These are phyloP conservation scores for Pyrenophora graminea DNA, from an alignment of 2,329 filamentous ascomycete species.

Conservation along the genomic window DNA sequence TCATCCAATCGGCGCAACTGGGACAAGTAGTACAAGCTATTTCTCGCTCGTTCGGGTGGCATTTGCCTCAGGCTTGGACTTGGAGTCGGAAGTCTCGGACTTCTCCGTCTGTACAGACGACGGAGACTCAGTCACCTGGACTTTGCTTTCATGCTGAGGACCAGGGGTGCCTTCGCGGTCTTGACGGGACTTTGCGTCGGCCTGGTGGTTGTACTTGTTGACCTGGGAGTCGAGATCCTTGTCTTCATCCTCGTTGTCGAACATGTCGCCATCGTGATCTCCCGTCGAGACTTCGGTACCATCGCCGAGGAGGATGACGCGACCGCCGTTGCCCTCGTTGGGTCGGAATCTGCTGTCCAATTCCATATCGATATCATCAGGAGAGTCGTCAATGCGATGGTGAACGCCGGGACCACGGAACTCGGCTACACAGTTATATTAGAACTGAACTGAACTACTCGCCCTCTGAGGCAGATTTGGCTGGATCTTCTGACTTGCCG, in stretches of 20 bases:
- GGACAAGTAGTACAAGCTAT: constrained; percentile 17
- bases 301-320: constrained; percentile 93
- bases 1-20: constrained; percentile 2
- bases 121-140: constrained; percentile 40
- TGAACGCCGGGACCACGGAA: constrained; percentile 57
- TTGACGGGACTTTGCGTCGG: constrained; percentile 25
- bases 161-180: constrained; percentile 35
- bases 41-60: constrained; percentile 26
- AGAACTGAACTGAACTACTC: constrained; percentile 44
- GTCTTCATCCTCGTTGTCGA: constrained; percentile 85
- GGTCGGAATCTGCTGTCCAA: constrained; percentile 69
- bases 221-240: constrained; percentile 86
- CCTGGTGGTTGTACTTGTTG: constrained; percentile 59
- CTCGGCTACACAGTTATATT: constrained; percentile 51
- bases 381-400: constrained; percentile 55
- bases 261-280: constrained; percentile 89
- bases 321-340: constrained; percentile 67
- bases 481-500: constrained; percentile 71
- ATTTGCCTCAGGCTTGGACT: constrained; percentile 16
- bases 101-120: constrained; percentile 46
- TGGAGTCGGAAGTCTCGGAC: constrained; percentile 28
- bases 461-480: constrained; percentile 41
- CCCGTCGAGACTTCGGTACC: constrained; percentile 91
- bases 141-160: constrained; percentile 21
- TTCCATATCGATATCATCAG: constrained; percentile 72